Conservation (phyloP, 2,329 filamentous ascomycete genomes). For the Cladosporium sp. region DNA sequence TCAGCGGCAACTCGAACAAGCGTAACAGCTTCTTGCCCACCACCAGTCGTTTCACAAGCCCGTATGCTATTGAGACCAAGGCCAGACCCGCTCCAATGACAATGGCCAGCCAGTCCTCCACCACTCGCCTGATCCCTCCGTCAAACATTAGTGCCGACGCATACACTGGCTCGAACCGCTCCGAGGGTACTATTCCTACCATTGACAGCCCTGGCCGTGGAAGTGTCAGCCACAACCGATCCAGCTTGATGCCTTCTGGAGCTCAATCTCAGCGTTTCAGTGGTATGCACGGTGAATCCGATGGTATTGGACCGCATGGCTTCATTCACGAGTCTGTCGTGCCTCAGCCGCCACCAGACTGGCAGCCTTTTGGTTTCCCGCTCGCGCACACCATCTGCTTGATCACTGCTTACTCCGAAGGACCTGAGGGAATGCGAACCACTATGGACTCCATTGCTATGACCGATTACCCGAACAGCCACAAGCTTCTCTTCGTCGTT, state of each 20-base stretch:
- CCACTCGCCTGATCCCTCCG: slow-evolving; percentile 66
- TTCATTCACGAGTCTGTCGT: slow-evolving; percentile 96
- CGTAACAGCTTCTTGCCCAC: slow-evolving; percentile 87
- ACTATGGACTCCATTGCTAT: slow-evolving; percentile 95
- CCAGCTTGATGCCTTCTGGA: slow-evolving; percentile 31
- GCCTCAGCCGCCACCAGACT: slow-evolving; percentile 92
- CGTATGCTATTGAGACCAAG: slow-evolving; percentile 73
- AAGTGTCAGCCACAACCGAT: slow-evolving; percentile 15
- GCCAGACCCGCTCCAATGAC: slow-evolving; percentile 71
- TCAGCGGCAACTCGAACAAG: slow-evolving; percentile 74
- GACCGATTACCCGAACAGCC: slow-evolving; percentile 98
- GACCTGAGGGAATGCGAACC: slow-evolving; percentile 85
- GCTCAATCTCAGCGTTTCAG: slow-evolving; percentile 52
- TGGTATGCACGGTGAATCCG: slow-evolving; percentile 58
- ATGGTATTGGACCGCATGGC: slow-evolving; percentile 78
- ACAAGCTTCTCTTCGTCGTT: slow-evolving; percentile 94
- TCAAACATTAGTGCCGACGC: slow-evolving; percentile 59
- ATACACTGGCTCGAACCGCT: slow-evolving; percentile 65
- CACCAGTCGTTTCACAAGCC: slow-evolving; percentile 90
- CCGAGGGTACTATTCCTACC: slow-evolving; percentile 57
- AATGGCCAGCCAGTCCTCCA: slow-evolving; percentile 87
- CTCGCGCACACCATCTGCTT: slow-evolving; percentile 91
- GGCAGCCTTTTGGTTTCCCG: slow-evolving; percentile 95
- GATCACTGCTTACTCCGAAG: slow-evolving; percentile 96
- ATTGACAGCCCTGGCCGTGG: slow-evolving; percentile 40